Evolutionary conservation across 495 filamentous ascomycete genomes (phyloP).

Genomic region (Penicillium fimorum): DNA sequence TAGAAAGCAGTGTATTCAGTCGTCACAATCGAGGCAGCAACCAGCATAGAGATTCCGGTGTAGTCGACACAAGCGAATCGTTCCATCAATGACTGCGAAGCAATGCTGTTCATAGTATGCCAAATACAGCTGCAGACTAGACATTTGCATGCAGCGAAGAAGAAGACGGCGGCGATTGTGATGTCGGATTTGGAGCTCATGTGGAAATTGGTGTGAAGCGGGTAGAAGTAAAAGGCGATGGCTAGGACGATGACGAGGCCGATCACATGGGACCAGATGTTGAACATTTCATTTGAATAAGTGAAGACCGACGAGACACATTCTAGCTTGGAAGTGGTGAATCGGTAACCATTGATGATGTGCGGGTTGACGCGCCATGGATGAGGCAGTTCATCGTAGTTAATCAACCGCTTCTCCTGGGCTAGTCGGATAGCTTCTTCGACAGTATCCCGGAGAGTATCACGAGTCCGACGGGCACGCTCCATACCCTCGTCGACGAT

Average conservation of each 20-base stretch:
- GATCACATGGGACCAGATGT: slow-evolving; percentile 95
- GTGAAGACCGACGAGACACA: slow-evolving; percentile 80
- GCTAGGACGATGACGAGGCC: slow-evolving; percentile 83
- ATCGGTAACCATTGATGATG: slow-evolving; percentile 88
- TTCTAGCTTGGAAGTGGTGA: slow-evolving; percentile 81
- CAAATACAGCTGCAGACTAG: slow-evolving; percentile 92
- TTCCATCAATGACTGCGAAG: slow-evolving; percentile 84
- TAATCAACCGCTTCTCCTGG: slow-evolving; percentile 76
- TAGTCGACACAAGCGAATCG: slow-evolving; percentile 98
- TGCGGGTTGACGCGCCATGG: slow-evolving; percentile 96
- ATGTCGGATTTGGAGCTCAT: slow-evolving; percentile 83
- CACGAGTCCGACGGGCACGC: slow-evolving; percentile 71
- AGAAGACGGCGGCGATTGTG: slow-evolving; percentile 88
- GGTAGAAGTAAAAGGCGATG: slow-evolving; percentile 96
- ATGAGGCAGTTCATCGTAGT: slow-evolving; percentile 83
- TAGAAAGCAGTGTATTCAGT: slow-evolving; percentile 99
- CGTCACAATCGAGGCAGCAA: slow-evolving; percentile 96
- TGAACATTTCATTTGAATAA: slow-evolving; percentile 89
- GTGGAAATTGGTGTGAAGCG: slow-evolving; percentile 77
- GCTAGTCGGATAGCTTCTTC: slow-evolving; percentile 77
- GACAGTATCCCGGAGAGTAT: slow-evolving; percentile 73
- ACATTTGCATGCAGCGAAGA: slow-evolving; percentile 95
- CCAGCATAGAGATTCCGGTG: slow-evolving; percentile 93
- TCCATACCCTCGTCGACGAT: slow-evolving; percentile 86
- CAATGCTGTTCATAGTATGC: slow-evolving; percentile 98